Percentiles rank a stretch among this genome's conserved stretches.
phyloP scores from a whole-genome alignment of 2,329 filamentous ascomycete species.

The Apiospora arundinis region DNA sequence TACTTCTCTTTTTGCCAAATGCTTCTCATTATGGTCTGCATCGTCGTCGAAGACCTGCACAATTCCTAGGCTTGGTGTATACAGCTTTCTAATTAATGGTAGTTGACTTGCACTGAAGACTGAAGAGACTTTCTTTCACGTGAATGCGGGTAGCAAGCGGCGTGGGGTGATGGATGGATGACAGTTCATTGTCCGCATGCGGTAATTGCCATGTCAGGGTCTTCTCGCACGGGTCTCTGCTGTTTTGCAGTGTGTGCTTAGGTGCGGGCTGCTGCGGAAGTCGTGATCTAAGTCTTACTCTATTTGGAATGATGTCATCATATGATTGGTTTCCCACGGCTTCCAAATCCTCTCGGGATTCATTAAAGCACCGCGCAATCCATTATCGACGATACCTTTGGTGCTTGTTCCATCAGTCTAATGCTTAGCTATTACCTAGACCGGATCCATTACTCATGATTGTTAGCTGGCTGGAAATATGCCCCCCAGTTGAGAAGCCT shows the following conservation, averaged over 20 bases:
- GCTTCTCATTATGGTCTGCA: background rate
- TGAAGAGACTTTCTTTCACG: background rate
- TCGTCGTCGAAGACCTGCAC: too few species aligned
- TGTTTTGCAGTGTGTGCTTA: background rate
- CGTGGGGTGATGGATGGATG: background rate
- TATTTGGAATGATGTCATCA: conserved; percentile 17
- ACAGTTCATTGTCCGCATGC: background rate
- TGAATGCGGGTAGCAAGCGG: background rate
- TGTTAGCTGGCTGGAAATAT: background rate
- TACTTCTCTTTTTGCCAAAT: background rate
- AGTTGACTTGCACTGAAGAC: background rate
- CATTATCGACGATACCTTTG: too few species aligned
- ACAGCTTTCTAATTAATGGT: too few species aligned
- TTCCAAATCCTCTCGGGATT: background rate
- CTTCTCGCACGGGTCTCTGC: conserved; percentile 3
- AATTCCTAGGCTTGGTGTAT: too few species aligned
- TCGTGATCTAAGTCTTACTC: conserved; percentile 8
- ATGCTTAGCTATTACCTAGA: background rate
- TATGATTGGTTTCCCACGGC: conserved; percentile 1
- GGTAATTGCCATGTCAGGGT: conserved; percentile 12
- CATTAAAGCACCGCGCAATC: background rate
- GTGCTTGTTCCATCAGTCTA: background rate
- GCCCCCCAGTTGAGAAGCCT: background rate
- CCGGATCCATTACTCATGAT: background rate
- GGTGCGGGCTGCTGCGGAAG: conserved; percentile 6